Conservation (phyloP, 208 protist species). For the Phytomonas sp. region DNA sequence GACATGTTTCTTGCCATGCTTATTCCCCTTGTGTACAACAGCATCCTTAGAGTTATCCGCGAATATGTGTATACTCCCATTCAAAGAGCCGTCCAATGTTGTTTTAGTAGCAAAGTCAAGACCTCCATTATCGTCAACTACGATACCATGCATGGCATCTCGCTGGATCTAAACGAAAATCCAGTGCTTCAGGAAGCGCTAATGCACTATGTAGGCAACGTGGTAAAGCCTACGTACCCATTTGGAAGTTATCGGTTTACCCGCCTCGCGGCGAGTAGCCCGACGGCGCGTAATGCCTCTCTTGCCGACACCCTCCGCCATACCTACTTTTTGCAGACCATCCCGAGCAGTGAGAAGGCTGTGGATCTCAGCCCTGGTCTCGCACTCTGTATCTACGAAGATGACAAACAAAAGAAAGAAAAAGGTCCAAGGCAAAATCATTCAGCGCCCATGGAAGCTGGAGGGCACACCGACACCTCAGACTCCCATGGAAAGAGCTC, state of each 20-base stretch:
- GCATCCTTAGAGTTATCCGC: conserved; percentile 36
- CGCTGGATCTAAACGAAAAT: conserved; percentile 14
- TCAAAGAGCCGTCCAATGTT: not conserved
- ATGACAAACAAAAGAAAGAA: not conserved
- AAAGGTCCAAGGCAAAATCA: not conserved
- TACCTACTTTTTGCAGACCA: conserved; percentile 6
- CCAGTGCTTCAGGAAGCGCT: conserved; percentile 49
- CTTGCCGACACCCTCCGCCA: conserved; percentile 5
- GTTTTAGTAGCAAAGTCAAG: not conserved
- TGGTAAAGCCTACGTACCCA: conserved; percentile 36
- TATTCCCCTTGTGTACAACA: conserved; percentile 56
- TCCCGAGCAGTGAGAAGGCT: not conserved
- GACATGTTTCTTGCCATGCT: conserved; percentile 78
- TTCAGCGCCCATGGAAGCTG: not conserved
- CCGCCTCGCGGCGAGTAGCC: conserved; percentile 9
- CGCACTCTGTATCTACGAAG: not conserved
- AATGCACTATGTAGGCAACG: conserved; percentile 39
- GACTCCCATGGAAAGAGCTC: not conserved
- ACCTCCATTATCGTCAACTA: conserved; percentile 17
- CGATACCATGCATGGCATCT: not conserved
- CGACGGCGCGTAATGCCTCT: not conserved
- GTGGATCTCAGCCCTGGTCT: not conserved
- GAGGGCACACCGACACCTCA: too few relatives aligned
- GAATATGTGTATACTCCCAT: conserved; percentile 38
- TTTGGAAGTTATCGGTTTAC: conserved; percentile 37